A percentile compares a stretch with the other conserved stretches of the same genome.
phyloP scores from a whole-genome alignment of 2,329 filamentous ascomycete genomes.

The Emydomyces testavorans region DNA sequence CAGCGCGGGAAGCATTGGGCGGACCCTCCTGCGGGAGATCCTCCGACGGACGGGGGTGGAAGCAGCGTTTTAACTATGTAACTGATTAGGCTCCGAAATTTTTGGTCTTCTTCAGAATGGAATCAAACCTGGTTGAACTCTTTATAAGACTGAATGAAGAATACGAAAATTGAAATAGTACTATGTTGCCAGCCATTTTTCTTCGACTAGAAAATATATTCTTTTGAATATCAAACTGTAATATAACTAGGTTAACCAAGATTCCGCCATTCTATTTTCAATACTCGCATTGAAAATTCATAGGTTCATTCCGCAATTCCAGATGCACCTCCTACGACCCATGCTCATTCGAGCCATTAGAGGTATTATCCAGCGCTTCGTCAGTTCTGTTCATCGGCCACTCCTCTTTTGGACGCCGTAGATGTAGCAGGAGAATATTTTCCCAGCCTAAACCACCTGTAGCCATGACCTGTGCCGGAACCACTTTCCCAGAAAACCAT shows the following conservation, averaged over 20 bases:
- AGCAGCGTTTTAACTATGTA: background rate
- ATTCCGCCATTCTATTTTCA: no score
- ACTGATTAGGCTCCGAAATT: conserved; percentile 14
- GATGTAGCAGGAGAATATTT: conserved; percentile 25
- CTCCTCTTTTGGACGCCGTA: background rate
- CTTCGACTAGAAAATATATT: no score
- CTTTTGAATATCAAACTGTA: no score
- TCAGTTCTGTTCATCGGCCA: background rate
- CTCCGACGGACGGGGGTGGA: background rate
- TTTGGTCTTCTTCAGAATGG: conserved; percentile 17
- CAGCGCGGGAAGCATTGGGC: conserved; percentile 19
- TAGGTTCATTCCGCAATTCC: background rate
- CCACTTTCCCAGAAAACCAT: conserved; percentile 56
- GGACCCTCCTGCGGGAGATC: background rate
- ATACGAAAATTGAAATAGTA: no score
- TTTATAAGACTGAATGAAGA: no score
- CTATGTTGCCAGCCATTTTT: no score
- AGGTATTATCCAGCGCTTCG: background rate
- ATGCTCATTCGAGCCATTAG: background rate
- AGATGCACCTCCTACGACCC: background rate
- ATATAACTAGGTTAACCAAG: no score
- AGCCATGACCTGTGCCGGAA: conserved; percentile 51
- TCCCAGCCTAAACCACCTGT: conserved; percentile 45
- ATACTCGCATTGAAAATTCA: background rate
- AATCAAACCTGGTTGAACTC: conserved; percentile 16